Conservation (phyloP, 805 yeast species). For the Candida germanica region DNA sequence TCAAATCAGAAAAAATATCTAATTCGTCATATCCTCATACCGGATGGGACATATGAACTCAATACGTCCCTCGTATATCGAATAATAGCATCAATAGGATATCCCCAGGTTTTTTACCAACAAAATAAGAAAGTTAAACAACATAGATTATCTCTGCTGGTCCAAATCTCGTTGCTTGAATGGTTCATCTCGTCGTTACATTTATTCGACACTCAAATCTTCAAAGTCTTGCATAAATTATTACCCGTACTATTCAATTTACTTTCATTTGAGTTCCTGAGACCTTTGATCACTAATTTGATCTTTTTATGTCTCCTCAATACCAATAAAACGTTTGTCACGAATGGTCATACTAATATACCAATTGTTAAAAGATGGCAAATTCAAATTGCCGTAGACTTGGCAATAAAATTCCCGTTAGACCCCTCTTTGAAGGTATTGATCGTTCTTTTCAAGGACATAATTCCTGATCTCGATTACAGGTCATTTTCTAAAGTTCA, state of each 20-base stretch:
- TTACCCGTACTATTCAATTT: constrained; percentile 19
- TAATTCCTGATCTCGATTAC: constrained; percentile 19
- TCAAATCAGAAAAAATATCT: constrained; percentile 13
- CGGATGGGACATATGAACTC: constrained; percentile 9
- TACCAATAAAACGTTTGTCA: constrained; percentile 11
- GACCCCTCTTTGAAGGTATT: constrained; percentile 25
- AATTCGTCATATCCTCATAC: constrained; percentile 9
- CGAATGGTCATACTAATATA: constrained; percentile 5
- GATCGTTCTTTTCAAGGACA: constrained; percentile 18
- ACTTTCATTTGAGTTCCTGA: constrained; percentile 23
- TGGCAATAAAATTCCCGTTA: constrained; percentile 27
- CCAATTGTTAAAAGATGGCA: constrained; percentile 26
- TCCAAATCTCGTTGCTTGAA: constrained; percentile 20
- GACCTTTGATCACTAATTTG: constrained; percentile 20
- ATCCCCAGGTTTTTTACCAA: constrained; percentile 16
- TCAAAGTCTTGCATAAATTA: constrained; percentile 11
- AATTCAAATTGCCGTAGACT: constrained; percentile 24
- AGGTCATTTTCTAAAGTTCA: constrained; percentile 1
- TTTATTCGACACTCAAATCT: constrained; percentile 14
- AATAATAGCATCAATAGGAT: constrained; percentile 12
- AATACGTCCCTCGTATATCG: constrained; percentile 8
- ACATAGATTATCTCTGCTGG: constrained; percentile 10
- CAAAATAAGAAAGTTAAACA: constrained; percentile 13
- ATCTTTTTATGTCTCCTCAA: constrained; percentile 18
- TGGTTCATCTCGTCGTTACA: constrained; percentile 22